Percentiles rank a stretch among this genome's conserved stretches.
Evolutionary conservation across 2,329 filamentous ascomycete species (phyloP).

Genomic region (Fusarium sarcochroum): DNA sequence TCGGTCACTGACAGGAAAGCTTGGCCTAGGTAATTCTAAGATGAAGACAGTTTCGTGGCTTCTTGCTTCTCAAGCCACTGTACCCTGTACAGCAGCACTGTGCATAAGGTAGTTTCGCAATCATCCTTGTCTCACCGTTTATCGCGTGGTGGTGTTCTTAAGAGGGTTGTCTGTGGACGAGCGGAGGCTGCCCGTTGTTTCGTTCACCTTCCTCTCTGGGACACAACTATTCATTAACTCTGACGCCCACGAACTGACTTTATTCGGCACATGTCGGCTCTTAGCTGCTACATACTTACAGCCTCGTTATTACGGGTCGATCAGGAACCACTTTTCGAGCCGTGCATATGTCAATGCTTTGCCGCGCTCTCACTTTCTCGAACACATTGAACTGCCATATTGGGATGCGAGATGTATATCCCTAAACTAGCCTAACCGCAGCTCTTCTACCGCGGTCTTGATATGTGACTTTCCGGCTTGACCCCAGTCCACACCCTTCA

Average conservation of each 20-base stretch:
- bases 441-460: slow-evolving; percentile 58
- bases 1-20: slow-evolving; percentile 1
- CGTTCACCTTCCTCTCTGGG: slow-evolving; percentile 39
- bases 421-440: slow-evolving; percentile 56
- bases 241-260: slow-evolving; percentile 16
- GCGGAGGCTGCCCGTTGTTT: slow-evolving; percentile 7
- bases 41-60: slow-evolving; percentile 17
- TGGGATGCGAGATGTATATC: slow-evolving; percentile 17
- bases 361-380: slow-evolving; percentile 8
- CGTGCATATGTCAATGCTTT: slow-evolving; percentile 20
- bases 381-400: slow-evolving; percentile 24
- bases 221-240: slow-evolving; percentile 10
- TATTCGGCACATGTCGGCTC: slow-evolving; percentile 23
- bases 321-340: slow-evolving; percentile 41
- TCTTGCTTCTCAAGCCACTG: slow-evolving; percentile 15
- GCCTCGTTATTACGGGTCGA: slow-evolving; percentile 28
- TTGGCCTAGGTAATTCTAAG: slow-evolving; percentile 3
- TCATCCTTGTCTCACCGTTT: slow-evolving; percentile 21
- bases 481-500: slow-evolving; percentile 71
- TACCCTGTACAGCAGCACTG: slow-evolving; percentile 5
- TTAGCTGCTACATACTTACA: slow-evolving; percentile 5
- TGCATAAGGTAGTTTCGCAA: slow-evolving; percentile 2
- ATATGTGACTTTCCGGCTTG: slow-evolving; percentile 64
- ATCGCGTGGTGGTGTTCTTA: slow-evolving; percentile 1
- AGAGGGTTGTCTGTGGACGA: slow-evolving; percentile 3